Evolutionary conservation across 139 green algal species (phyloP), one percentile per base, ranked within the genome.

Genomic region (Volvox reticuliferus): DNA sequence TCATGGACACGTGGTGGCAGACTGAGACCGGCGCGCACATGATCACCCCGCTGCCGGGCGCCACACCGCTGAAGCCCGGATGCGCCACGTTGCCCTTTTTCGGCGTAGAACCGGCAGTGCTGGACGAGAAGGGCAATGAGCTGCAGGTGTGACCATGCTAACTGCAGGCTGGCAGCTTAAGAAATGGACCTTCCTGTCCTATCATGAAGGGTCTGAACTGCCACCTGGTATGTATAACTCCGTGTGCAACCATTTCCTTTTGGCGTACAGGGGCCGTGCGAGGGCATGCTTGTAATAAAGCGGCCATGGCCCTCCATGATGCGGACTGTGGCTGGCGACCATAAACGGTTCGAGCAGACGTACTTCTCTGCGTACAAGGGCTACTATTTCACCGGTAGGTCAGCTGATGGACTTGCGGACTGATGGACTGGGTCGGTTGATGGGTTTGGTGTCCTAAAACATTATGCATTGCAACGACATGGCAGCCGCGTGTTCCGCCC

Each of bases 1-100:
- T 99, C 37, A 94, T 98, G 19, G 98, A 99, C 95, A 99, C 98
- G 1, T 99, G 96, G 97, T 99, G 97, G 97, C 97, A 99, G 95
- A 99, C 98, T 0, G 98, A 99, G 96, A 99, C 98, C 33, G 98
- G 96, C 18, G 93, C 85, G 0, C 93, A 97, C 88, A 97, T 99
- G 96, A 97, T 99, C 88, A 96, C 96, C 1, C 96, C 97, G 20
- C 91, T 99, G 61, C 97, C 98, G 12, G 68, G 84, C 26, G 69
- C 68, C 37, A 82, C 55, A 95, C 97, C 13, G 96, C 97, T 22
- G 65, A 99, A 99, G 93, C 98, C 98, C 13, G 98, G 98, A 36
- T 98, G 92, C 33, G 97, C 97, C 5, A 98, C 96, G 13, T 93
- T 99, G 65, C 98, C 98, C 50, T 99, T 99, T 94, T 94, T 99